phyloP scores from a whole-genome alignment of 75 land plant species.

The Adiantum capillusveneris region DNA sequence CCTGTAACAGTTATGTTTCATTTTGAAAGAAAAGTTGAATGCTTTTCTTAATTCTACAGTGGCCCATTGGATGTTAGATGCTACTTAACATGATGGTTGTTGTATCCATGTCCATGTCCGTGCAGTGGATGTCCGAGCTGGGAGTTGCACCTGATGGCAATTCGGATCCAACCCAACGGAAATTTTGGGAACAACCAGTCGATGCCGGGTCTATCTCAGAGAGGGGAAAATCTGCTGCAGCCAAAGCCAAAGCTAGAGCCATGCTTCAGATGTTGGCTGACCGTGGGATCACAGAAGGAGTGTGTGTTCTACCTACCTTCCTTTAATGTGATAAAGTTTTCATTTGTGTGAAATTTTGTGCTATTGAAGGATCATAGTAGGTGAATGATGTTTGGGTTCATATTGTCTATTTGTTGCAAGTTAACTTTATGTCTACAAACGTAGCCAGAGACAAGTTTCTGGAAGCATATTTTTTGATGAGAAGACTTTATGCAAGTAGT shows the following conservation, averaged over 20 bases:
- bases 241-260: constrained; percentile 28
- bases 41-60: constrained; percentile 1
- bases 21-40: not conserved
- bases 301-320: not conserved
- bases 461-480: no score
- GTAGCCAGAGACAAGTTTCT: no score
- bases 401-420: no score
- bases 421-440: no score
- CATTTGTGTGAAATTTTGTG: no score
- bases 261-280: constrained; percentile 30
- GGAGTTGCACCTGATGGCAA: constrained; percentile 29
- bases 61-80: no score
- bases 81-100: no score
- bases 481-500: no score
- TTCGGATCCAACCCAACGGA: constrained; percentile 25
- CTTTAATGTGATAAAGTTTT: no score
- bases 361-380: no score
- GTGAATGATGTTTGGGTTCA: no score
- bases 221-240: constrained; percentile 38
- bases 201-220: constrained; percentile 42
- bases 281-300: constrained; percentile 35
- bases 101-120: no score
- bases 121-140: constrained; percentile 37
- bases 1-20: not conserved
- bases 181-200: constrained; percentile 35